Percentiles rank a stretch among this genome's conserved stretches.
phyloP scores from a whole-genome alignment of 140 eudicot species.

The Bidens hawaiensis region DNA sequence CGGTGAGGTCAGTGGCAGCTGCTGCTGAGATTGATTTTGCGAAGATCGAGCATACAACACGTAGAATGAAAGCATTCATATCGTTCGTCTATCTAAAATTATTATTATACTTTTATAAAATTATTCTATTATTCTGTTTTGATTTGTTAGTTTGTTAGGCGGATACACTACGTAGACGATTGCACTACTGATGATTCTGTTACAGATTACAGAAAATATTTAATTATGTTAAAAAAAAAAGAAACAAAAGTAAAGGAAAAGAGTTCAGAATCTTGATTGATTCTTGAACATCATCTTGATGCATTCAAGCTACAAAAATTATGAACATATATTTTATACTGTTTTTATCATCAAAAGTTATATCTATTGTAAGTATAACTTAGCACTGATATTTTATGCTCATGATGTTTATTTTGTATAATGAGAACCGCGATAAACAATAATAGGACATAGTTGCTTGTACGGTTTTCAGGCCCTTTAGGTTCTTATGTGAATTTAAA shows the following conservation, averaged over 20 bases:
- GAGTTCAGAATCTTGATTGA: slow-evolving; percentile 5
- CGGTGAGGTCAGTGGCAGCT: not conserved
- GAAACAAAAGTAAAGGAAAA: too few relatives aligned
- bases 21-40: not conserved
- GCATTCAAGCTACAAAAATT: not conserved
- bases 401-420: not conserved
- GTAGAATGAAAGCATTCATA: not conserved
- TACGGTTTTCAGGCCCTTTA: not conserved
- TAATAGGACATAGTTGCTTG: not conserved
- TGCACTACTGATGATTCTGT: not conserved
- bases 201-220: not conserved
- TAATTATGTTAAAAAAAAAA: not conserved
- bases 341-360: not conserved
- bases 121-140: not conserved
- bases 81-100: too few relatives aligned
- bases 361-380: not conserved
- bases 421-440: not conserved
- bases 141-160: not conserved
- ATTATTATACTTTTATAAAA: not conserved
- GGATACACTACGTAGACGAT: not conserved
- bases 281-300: not conserved
- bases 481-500: not conserved
- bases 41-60: not conserved
- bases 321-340: not conserved
- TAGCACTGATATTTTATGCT: not conserved